Evolutionary conservation across 352 stramenopile species (phyloP), one percentile per base, ranked within the genome.

Genomic region (Phytopythium delawarense): DNA sequence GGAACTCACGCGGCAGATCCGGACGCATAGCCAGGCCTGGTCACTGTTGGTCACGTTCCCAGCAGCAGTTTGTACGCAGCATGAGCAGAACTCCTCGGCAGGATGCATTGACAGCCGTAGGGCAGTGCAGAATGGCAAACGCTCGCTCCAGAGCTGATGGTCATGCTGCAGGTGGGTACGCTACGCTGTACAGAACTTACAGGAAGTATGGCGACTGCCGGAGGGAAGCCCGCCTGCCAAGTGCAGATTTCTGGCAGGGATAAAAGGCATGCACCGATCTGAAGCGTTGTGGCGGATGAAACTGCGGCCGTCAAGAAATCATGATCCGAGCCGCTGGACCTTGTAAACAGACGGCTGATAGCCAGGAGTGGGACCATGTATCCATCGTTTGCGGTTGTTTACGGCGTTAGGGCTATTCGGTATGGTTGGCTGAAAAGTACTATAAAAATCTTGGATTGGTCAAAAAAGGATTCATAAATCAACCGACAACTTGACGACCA

Each of bases 331-430:
- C 18, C 46, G 32, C n/a, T 32, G 34, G 46, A 34, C 2, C 21
- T 46, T 46, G 34, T 37, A 58, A 58, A 35, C 35, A 21, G 37
- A 25, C n/a, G 37, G 16, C 15, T 49, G 23, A 21, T 25, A 13
- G n/a, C 11, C n/a, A 46, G 15, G 52, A 58, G 53, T 59, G 53
- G 53, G 35, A 12, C 35, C 8, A 20, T 46, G 53, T 50, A 59
- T 59, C 53, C 53, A 48, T 58, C 34, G 18, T n/a, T 40, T 45
- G 51, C 28, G 42, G 4, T 42, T 15, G 11, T 21, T 42, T 57
- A 57, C 28, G 30, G 2, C 8, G 15, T 34, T 34, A 35, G 45
- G 35, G 23, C 6, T 28, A 4, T 30, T 9, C 28, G 18, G 4
- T 30, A n/a, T 20, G 34, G 20, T 59, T 59, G 34, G 35, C 21